A percentile compares a stretch with the other conserved stretches of the same genome.
Evolutionary conservation across 106 monocot species (phyloP).

Genomic region (Platanthera guangdongensis): DNA sequence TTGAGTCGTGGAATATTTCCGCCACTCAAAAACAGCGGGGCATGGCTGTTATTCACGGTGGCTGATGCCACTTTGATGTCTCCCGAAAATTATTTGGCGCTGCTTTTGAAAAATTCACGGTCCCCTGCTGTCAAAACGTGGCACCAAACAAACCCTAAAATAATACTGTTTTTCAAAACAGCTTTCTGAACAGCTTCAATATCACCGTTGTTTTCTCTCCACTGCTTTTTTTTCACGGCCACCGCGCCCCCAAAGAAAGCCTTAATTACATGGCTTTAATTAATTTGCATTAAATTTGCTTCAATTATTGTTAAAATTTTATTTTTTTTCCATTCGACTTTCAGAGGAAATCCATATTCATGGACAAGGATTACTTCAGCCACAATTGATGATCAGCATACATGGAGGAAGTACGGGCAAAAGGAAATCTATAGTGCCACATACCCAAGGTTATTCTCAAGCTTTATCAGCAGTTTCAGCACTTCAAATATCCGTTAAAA

Average conservation of each 20-base stretch:
- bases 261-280: not conserved
- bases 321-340: not conserved
- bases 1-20: too few relatives aligned
- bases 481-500: not conserved
- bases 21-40: too few relatives aligned
- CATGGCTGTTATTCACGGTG: too few relatives aligned
- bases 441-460: constrained; percentile 18
- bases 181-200: too few relatives aligned
- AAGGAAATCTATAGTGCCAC: constrained; percentile 20
- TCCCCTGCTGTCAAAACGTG: too few relatives aligned
- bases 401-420: constrained; percentile 40
- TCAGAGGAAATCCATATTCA: constrained; percentile 11
- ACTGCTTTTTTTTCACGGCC: not conserved
- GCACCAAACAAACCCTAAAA: too few relatives aligned
- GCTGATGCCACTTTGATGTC: too few relatives aligned
- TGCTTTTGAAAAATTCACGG: too few relatives aligned
- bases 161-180: too few relatives aligned
- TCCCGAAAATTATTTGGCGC: too few relatives aligned
- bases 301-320: not conserved
- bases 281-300: not conserved
- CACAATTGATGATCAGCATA: constrained; percentile 13
- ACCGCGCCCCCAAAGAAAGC: not conserved
- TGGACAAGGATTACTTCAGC: constrained; percentile 8
- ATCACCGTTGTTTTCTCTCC: too few relatives aligned
- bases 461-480: not conserved